Base-by-base conservation (phyloP, 78 protist genomes). In the Dictyostelium firmibasis region DNA sequence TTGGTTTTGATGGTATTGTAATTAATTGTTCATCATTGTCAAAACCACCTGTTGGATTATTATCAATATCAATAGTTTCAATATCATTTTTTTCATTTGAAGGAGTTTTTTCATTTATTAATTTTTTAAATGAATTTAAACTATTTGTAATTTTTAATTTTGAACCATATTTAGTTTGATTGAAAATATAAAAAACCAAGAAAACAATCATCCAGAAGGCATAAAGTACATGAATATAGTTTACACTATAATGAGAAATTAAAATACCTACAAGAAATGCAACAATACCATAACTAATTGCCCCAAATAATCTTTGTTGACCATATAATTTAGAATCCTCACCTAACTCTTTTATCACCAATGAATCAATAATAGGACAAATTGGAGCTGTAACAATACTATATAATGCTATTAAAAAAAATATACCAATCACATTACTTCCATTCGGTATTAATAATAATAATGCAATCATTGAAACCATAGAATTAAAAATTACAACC, bases 231-330 rank as follows among this genome's bases (percentile, higher is more conserved):
- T 36, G 20, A 16, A 78, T 78, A 25, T 6, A 78, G 20, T 23
- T 78, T 8, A 31, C 11, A 25, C 29, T 33, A 76, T 16, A 78
- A 18, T 43, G 50, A 78, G 41, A 11, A 78, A 78, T 78, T 35
- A 78, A 41, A 78, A 43, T 43, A 43, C 84, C 84, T 43, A 64
- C 44, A 7, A 25, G 7, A 10, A 78, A 78, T 78, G 84, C 33
- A 31, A 78, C 62, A 8, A 78, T 78, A n/a, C 64, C 64, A n/a
- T 33, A 78, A n/a, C 64, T 41, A 16, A 78, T 78, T 43, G 84
- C 84, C 1, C 84, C 84, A 36, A 36, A 78, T 41, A 78, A 78
- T 78, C 84, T 78, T 25, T 78, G 84, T 25, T 41, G n/a, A 18
- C 84, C 84, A 78, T 78, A 78, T 10, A 41, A 13, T 25, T 78